A percentile compares a stretch with the other conserved stretches of the same genome.
Evolutionary conservation across 2,329 filamentous ascomycete species (phyloP).

Genomic region (Talaromyces marneffei): DNA sequence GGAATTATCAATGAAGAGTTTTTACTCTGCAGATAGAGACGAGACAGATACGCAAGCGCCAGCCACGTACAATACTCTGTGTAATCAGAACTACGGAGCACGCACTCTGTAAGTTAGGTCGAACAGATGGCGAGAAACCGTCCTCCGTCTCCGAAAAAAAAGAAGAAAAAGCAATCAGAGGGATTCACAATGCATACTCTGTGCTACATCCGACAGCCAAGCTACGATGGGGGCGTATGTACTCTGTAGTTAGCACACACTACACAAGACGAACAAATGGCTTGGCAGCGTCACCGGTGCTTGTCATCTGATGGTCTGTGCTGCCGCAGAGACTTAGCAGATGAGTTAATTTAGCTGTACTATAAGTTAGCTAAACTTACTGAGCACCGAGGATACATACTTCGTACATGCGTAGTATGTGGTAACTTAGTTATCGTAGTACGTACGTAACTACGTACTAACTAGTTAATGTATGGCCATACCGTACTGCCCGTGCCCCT

Average conservation of each 20-base stretch:
- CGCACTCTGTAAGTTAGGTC: background rate
- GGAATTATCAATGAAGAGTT: background rate
- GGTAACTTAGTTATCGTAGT: no score
- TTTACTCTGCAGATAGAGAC: background rate
- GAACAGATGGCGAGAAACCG: background rate
- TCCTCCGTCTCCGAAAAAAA: background rate
- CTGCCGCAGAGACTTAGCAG: background rate
- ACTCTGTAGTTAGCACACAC: no score
- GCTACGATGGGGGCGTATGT: no score
- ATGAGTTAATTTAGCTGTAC: background rate
- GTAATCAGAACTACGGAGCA: no score
- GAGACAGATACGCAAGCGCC: background rate
- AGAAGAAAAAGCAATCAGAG: background rate
- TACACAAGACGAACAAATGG: background rate
- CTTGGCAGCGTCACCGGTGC: background rate
- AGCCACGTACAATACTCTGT: no score
- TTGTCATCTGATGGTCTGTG: conserved; percentile 3
- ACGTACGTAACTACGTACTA: no score
- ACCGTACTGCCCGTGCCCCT: no score
- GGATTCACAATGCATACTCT: background rate
- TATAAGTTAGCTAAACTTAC: no score
- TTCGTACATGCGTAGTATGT: no score
- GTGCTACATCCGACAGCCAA: background rate
- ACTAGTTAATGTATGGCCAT: no score
- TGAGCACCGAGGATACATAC: no score